phyloP scores from a whole-genome alignment of 768 basidiomycete species.

The Dictyophora rubrovolvata region DNA sequence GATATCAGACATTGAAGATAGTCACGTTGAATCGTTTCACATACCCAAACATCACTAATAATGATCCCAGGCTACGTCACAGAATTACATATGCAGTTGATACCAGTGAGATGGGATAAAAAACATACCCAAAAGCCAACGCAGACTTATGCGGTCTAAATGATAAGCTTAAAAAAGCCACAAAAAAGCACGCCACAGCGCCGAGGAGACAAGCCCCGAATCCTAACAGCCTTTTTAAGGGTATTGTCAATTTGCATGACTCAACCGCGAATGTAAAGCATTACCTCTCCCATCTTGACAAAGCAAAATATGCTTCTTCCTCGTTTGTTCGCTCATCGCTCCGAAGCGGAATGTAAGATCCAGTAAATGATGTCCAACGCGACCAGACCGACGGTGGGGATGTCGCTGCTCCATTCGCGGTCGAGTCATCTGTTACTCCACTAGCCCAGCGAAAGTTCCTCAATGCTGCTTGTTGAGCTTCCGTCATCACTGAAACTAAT shows the following conservation, averaged over 20 bases:
- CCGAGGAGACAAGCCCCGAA: conserved; percentile 86
- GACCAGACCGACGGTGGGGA: conserved; percentile 52
- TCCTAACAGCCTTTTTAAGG: conserved; percentile 58
- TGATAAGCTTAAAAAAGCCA: conserved; percentile 79
- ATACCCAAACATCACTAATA: conserved; percentile 94
- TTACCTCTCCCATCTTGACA: conserved; percentile 89
- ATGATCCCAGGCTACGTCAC: conserved; percentile 59
- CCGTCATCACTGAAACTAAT: background rate
- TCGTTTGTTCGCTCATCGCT: conserved; percentile 79
- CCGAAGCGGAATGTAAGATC: conserved; percentile 81
- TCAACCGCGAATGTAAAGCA: background rate
- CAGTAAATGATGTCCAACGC: conserved; percentile 76
- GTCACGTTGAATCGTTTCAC: conserved; percentile 15
- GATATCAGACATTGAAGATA: background rate
- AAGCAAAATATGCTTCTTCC: conserved; percentile 90
- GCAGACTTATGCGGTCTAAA: conserved; percentile 87
- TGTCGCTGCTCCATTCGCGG: conserved; percentile 23
- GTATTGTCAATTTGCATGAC: conserved; percentile 1
- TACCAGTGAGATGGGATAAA: background rate
- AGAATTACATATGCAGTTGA: conserved; percentile 1
- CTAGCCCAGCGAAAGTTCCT: conserved; percentile 73
- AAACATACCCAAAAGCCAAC: conserved; percentile 64
- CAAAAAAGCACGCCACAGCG: conserved; percentile 87
- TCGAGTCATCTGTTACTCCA: conserved; percentile 60
- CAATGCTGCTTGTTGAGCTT: conserved; percentile 1